Evolutionary conservation across 78 protist genomes (phyloP), one percentile per base, ranked within the genome.

Genomic region (Trichosphaerium sp.): DNA sequence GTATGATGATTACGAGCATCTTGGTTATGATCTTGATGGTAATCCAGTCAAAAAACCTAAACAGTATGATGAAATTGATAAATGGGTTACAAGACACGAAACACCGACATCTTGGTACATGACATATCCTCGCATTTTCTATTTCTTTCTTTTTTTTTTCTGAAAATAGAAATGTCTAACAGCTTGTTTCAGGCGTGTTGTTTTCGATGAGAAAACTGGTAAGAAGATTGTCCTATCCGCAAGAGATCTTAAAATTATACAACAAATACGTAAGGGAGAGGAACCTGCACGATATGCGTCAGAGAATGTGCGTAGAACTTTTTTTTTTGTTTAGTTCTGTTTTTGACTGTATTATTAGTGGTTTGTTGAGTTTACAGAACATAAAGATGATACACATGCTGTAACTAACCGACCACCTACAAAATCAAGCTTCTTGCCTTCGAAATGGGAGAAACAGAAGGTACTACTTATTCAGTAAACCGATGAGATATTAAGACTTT

Each of bases 11-110:
- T 67, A 74, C 23, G 92, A 85, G 55, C 98, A 94, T 84, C 77
- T 92, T 25, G 98, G 98, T 35, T 94, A 94, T 80, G 91, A 84
- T 65, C 66, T 90, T 12, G 80, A 85, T n/a, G 98, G 98, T 11
- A 79, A 88, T 55, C 76, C 78, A 74, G 82, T 92, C 69, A 48
- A 74, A 73, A 69, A 72, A 37, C 78, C 75, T 1, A 68, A 32
- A 23, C 40, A 3, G 31, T 68, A 69, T 61, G 91, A 87, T 61
- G 70, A 75, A 12, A 49, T 92, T n/a, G 92, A 89, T 52, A 64
- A 55, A 49, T 88, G 83, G 41, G 32, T 87, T 67, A 1, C 35
- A 39, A 42, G 52, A 41, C 65, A 52, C 88, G 77, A 42, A 72
- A 85, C 42, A 72, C 85, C 49, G 28, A 28, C 31, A 14, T 7